Evolutionary conservation across 805 yeast genomes (phyloP).

Genomic region (Vanderwaltozyma tropicalis): DNA sequence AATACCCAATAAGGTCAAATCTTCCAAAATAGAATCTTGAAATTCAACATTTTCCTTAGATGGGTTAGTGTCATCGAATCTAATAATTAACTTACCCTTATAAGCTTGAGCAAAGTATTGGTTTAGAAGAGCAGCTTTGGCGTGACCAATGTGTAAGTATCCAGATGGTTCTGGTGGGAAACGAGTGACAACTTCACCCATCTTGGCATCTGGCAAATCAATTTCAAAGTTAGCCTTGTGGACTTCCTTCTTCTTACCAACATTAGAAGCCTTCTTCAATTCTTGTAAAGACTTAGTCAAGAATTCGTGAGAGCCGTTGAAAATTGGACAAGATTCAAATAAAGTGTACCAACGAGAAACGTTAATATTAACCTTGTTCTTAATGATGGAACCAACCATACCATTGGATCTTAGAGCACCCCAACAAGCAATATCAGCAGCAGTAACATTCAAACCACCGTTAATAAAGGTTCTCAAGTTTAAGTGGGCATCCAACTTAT

Average conservation of each 20-base stretch:
- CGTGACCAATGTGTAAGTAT: slow-evolving; percentile 94
- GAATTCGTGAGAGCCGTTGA: slow-evolving; percentile 59
- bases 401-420: slow-evolving; percentile 90
- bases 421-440: slow-evolving; percentile 86
- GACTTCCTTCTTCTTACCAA: slow-evolving; percentile 64
- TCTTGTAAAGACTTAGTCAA: slow-evolving; percentile 63
- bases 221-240: slow-evolving; percentile 95
- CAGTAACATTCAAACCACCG: slow-evolving; percentile 50
- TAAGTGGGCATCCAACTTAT: slow-evolving; percentile 69
- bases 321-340: slow-evolving; percentile 54
- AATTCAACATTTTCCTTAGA: slow-evolving; percentile 92
- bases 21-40: slow-evolving; percentile 90
- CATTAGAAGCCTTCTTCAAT: slow-evolving; percentile 57
- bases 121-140: slow-evolving; percentile 93
- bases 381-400: slow-evolving; percentile 82
- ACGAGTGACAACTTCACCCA: slow-evolving; percentile 95
- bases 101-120: slow-evolving; percentile 93
- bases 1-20: slow-evolving; percentile 79
- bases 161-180: slow-evolving; percentile 99
- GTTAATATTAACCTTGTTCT: slow-evolving; percentile 73
- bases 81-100: slow-evolving; percentile 90
- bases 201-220: slow-evolving; percentile 80
- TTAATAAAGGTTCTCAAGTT: slow-evolving; percentile 72
- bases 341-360: slow-evolving; percentile 88
- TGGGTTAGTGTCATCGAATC: slow-evolving; percentile 98